Conservation (phyloP, 768 basidiomycete genomes). For the Dendrothele bispora region DNA sequence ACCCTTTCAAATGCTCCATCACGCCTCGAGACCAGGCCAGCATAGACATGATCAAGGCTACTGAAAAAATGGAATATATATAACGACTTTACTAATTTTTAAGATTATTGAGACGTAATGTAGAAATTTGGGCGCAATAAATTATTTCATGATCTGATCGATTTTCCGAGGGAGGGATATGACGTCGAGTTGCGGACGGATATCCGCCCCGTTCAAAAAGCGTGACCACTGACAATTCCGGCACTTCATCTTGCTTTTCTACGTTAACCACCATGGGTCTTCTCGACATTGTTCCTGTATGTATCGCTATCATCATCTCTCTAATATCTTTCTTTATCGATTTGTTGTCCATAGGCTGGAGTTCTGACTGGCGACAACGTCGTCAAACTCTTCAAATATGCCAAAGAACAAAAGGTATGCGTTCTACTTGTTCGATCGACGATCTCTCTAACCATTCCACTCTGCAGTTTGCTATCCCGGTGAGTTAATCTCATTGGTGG, state of each 20-base stretch:
- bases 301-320: slow-evolving; percentile 23
- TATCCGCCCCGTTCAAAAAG: too few species aligned
- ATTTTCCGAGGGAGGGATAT: too few species aligned
- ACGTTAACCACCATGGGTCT: slow-evolving; percentile 70
- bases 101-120: too few species aligned
- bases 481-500: slow-evolving; percentile 39
- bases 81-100: too few species aligned
- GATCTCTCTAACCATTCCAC: slow-evolving; percentile 10
- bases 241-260: too few species aligned
- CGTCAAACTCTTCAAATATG: slow-evolving; percentile 94
- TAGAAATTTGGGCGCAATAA: too few species aligned
- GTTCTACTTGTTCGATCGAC: slow-evolving; percentile 6
- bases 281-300: slow-evolving; percentile 82
- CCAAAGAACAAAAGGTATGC: slow-evolving; percentile 80
- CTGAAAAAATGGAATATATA: too few species aligned
- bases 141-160: too few species aligned
- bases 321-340: background rate
- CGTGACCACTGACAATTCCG: too few species aligned
- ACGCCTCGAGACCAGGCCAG: slow-evolving; percentile 1
- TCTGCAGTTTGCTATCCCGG: slow-evolving; percentile 78
- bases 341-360: slow-evolving; percentile 61
- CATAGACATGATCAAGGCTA: too few species aligned
- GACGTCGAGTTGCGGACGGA: too few species aligned
- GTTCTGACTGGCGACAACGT: slow-evolving; percentile 95
- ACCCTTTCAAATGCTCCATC: slow-evolving; percentile 7